A percentile compares a stretch with the other conserved stretches of the same genome.
Evolutionary conservation across 352 stramenopile genomes (phyloP).

Genomic region (Globisporangium radiosum): DNA sequence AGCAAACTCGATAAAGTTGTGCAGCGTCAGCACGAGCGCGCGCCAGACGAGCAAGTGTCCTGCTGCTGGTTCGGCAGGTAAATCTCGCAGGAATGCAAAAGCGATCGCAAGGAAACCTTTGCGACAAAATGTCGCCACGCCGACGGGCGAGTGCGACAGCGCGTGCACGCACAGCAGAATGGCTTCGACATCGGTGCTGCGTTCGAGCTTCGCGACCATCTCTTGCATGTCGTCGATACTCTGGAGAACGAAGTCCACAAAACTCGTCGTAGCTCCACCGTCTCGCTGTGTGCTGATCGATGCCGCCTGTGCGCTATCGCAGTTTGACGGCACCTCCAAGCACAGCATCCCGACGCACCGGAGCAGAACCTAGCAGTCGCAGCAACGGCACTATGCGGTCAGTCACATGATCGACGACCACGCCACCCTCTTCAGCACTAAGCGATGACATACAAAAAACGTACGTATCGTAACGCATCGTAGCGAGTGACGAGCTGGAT

Average conservation of each 20-base stretch:
- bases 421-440: not conserved
- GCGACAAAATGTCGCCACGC: conserved; percentile 6
- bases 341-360: conserved; percentile 10
- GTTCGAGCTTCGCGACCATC: not conserved
- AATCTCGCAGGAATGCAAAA: conserved; percentile 2
- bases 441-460: not conserved
- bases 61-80: not conserved
- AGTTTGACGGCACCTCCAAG: conserved; percentile 9
- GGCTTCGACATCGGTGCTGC: conserved; percentile 8
- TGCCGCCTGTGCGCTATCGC: conserved; percentile 1
- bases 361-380: conserved; percentile 4
- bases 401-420: no score
- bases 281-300: not conserved
- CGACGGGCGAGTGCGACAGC: conserved; percentile 8
- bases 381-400: no score
- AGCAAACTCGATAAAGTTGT: not conserved
- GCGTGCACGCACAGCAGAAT: conserved; percentile 15
- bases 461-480: conserved; percentile 2
- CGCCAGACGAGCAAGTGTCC: conserved; percentile 7
- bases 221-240: conserved; percentile 1
- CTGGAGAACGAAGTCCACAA: conserved; percentile 10
- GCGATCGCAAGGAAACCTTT: conserved; percentile 7
- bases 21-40: conserved; percentile 8
- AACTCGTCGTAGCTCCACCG: not conserved
- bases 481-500: conserved; percentile 4